phyloP scores from a whole-genome alignment of 306 rosid species.

The Malus asiatica region DNA sequence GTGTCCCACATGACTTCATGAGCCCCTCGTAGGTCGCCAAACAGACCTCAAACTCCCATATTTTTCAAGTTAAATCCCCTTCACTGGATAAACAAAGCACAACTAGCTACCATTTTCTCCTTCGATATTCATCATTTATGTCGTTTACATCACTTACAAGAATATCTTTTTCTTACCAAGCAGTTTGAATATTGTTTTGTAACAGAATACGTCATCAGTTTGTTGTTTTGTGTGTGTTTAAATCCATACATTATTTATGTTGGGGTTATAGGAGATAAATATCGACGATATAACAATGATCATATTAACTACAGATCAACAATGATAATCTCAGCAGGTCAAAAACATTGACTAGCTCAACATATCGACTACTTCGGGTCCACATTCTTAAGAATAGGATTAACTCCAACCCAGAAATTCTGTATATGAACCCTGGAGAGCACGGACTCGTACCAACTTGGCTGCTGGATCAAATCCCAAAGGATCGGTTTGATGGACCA shows the following conservation, averaged over 20 bases:
- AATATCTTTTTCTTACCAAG: neutral
- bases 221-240: no score
- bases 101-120: neutral
- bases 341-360: no score
- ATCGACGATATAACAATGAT: no score
- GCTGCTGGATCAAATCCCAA: conserved; percentile 3
- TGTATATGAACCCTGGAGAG: neutral
- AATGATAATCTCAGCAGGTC: no score
- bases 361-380: no score
- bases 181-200: neutral
- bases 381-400: no score
- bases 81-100: neutral
- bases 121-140: neutral
- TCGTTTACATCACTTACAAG: neutral
- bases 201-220: neutral
- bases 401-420: no score
- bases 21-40: neutral
- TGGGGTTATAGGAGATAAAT: no score
- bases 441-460: conserved; percentile 41
- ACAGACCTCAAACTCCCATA: neutral
- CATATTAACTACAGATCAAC: no score
- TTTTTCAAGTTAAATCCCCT: neutral
- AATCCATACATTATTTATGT: no score
- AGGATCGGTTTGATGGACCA: neutral
- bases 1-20: conserved; percentile 2